Evolutionary conservation across 1,284 basidiomycete species (phyloP).

Genomic region (Tilletia horrida): DNA sequence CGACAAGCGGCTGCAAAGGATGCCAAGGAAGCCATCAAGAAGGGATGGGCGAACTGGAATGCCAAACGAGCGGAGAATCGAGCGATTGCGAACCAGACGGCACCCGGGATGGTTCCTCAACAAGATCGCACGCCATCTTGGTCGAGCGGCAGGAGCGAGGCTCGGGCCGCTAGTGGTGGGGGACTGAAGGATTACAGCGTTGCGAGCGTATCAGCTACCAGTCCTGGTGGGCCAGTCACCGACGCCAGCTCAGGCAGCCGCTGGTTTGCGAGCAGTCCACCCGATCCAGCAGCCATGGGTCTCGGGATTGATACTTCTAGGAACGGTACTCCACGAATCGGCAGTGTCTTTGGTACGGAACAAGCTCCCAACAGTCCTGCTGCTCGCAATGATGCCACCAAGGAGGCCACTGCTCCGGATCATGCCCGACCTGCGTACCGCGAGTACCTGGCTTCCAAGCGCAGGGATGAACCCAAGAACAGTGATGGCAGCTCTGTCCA

Average conservation of each 20-base stretch:
- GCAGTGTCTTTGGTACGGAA: background rate
- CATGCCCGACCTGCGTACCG: slow-evolving; percentile 8
- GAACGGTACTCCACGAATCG: too few relatives aligned
- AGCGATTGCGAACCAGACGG: slow-evolving; percentile 6
- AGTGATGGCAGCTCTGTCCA: background rate
- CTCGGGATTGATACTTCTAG: slow-evolving; percentile 21
- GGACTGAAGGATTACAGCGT: slow-evolving; percentile 6
- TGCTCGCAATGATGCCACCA: too few relatives aligned
- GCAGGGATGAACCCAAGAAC: background rate
- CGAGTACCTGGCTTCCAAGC: slow-evolving; percentile 2
- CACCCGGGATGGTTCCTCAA: slow-evolving; percentile 13
- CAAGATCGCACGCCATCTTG: background rate
- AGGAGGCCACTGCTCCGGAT: too few relatives aligned
- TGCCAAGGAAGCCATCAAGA: slow-evolving; percentile 50
- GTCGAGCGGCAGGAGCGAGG: background rate
- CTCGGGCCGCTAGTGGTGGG: background rate
- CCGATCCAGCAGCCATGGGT: slow-evolving; percentile 34
- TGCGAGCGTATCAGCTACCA: background rate
- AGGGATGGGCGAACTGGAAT: slow-evolving; percentile 44
- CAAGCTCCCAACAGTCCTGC: too few relatives aligned
- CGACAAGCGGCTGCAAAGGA: slow-evolving; percentile 45
- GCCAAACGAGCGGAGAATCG: slow-evolving; percentile 3
- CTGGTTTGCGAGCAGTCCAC: slow-evolving; percentile 36
- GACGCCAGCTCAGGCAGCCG: slow-evolving; percentile 19
- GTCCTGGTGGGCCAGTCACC: background rate